Evolutionary conservation across 2,329 filamentous ascomycete genomes (phyloP).

Genomic region (Phialophora tarda): DNA sequence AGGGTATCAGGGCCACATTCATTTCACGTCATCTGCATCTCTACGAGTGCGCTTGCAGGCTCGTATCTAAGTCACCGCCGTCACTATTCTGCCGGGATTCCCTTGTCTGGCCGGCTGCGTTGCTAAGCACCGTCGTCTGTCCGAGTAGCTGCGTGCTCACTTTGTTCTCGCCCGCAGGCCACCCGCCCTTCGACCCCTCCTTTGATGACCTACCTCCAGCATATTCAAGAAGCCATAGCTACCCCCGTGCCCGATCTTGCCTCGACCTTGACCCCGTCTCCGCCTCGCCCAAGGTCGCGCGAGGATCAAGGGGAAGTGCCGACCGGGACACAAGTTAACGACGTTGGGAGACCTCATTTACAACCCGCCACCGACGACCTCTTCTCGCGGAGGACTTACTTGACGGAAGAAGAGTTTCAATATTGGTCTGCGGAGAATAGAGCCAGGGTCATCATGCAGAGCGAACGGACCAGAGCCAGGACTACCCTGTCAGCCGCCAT

Average conservation of each 20-base stretch:
- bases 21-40: neutral
- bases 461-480: constrained; percentile 15
- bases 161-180: constrained; percentile 36
- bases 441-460: constrained; percentile 19
- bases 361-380: constrained; percentile 8
- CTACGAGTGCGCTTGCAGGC: neutral
- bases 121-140: neutral
- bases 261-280: constrained; percentile 49
- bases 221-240: constrained; percentile 52
- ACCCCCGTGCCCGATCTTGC: constrained; percentile 59
- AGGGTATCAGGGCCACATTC: neutral
- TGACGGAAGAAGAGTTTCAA: constrained; percentile 20
- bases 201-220: constrained; percentile 52
- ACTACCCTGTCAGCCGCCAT: neutral
- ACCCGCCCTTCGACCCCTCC: constrained; percentile 39
- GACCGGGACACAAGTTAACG: constrained; percentile 6
- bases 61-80: neutral
- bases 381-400: constrained; percentile 3
- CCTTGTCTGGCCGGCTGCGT: neutral
- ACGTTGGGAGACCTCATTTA: neutral
- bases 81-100: neutral
- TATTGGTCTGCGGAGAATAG: constrained; percentile 14
- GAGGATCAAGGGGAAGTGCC: constrained; percentile 13
- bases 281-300: constrained; percentile 1
- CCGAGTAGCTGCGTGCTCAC: constrained; percentile 28